Percentiles rank a stretch among this genome's conserved stretches.
These are phyloP conservation scores for Claviceps sp. DNA, from an alignment of 2,329 filamentous ascomycete genomes.

Conservation along the genomic window DNA sequence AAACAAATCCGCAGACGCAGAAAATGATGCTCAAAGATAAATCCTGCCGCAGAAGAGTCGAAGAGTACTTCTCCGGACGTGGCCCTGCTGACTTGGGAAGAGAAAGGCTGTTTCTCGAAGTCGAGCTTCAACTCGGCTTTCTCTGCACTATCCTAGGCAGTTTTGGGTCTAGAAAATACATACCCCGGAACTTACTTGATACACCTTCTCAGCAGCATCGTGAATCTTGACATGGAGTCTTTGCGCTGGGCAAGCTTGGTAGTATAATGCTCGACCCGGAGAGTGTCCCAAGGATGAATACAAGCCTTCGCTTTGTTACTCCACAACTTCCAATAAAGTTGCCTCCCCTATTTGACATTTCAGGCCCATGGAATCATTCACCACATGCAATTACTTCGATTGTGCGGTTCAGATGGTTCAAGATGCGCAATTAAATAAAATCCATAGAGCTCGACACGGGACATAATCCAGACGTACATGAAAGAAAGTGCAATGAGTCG, in stretches of 20 bases:
- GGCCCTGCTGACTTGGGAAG: conserved; percentile 39
- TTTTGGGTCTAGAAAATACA: conserved; percentile 46
- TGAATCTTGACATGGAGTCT: conserved; percentile 61
- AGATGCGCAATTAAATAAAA: no score
- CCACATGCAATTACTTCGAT: no score
- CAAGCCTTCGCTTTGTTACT: no score
- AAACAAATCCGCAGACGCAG: conserved; percentile 54
- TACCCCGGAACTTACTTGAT: conserved; percentile 50
- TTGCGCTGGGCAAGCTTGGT: conserved; percentile 13
- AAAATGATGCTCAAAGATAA: conserved; percentile 65
- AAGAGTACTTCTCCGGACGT: conserved; percentile 38
- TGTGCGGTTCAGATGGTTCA: no score
- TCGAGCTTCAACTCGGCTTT: conserved; percentile 28
- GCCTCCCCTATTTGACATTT: no score
- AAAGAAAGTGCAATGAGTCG: no score
- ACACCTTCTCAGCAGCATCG: conserved; percentile 50
- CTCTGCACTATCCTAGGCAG: conserved; percentile 4
- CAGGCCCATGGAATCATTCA: no score
- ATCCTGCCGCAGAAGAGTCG: conserved; percentile 47
- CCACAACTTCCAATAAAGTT: no score
- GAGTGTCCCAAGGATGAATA: background rate
- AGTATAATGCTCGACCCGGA: background rate
- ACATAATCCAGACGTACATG: no score
- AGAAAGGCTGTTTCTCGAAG: conserved; percentile 38
- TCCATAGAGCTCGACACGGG: no score